phyloP scores from a whole-genome alignment of 2,329 filamentous ascomycete genomes.

The Xylariaceae sp. region DNA sequence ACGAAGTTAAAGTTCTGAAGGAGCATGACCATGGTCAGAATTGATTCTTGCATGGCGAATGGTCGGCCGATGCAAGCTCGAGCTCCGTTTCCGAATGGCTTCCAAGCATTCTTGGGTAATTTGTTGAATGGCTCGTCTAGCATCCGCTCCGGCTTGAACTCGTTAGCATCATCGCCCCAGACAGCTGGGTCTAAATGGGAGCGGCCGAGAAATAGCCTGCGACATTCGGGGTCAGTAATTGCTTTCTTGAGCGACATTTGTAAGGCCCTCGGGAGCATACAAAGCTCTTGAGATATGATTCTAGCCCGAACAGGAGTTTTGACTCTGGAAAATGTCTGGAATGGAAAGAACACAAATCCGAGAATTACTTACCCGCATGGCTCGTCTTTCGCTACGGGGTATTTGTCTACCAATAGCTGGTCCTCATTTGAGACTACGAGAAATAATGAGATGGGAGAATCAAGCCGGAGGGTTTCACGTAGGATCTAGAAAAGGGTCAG shows the following conservation, averaged over 20 bases:
- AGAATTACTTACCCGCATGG: constrained; percentile 51
- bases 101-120: constrained; percentile 69
- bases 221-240: no score
- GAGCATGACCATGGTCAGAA: constrained; percentile 63
- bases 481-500: constrained; percentile 50
- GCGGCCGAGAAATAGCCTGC: constrained; percentile 59
- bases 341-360: no score
- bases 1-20: constrained; percentile 69
- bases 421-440: constrained; percentile 61
- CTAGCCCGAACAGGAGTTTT: no score
- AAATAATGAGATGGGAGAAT: constrained; percentile 66
- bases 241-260: no score
- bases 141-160: constrained; percentile 77
- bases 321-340: no score
- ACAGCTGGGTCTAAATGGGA: constrained; percentile 68
- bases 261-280: no score
- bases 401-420: constrained; percentile 65
- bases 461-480: constrained; percentile 69
- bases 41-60: constrained; percentile 77
- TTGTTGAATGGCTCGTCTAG: constrained; percentile 71
- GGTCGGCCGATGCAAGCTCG: constrained; percentile 74
- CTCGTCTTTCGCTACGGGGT: constrained; percentile 61
- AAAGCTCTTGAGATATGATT: no score
- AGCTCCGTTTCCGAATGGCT: constrained; percentile 77
- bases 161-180: constrained; percentile 68